Base-by-base conservation (phyloP, 371 early-diverging fungal genomes). In the Mortierella sp. region DNA sequence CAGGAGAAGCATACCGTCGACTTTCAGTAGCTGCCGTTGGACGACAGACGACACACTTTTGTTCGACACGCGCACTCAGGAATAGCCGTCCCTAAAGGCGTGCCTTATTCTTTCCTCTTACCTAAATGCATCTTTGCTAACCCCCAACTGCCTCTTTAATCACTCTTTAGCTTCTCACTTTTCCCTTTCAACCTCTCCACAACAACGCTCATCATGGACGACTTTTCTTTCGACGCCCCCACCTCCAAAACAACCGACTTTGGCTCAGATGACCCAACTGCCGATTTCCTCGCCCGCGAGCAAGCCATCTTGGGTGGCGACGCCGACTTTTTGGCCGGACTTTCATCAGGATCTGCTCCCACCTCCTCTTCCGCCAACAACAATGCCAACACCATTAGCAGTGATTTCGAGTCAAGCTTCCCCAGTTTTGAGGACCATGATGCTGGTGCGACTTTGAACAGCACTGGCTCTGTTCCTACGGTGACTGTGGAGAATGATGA, bases 221-320 rank as follows among this genome's bases (percentile, higher is more conserved):
- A 83, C 60, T 83, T 83, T 68, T 72, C 78, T 8, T 83, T 83
- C 45, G 83, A 79, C 74, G 76, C 83, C 24, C 76, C 83, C 45
- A 47, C 79, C 72, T 82, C 83, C 74, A 79, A 79, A 76, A 83
- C 79, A 77, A 76, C 79, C 50, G 83, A 83, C 77, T 73, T 83
- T 79, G 82, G 78, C 10, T 82, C 82, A 31, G 92, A 90, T 81
- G 97, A 98, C 85, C 96, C 96, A 60, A 95, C 94, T 48, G 96
- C 96, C 74, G 97, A 98, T 77, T 98, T 98, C 75, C 93, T 98
- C 73, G 97, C 97, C 24, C 94, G 97, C 74, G 98, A 98, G 90
- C 95, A 95, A 72, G 98, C 95, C 48, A 92, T 93, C 42, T 91
- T 98, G 58, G 97, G 97, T 63, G 93, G 93, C 57, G 96, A 95